Conservation (phyloP, 192 early-diverging fungal genomes). For the Entomortierella chlamydospora region DNA sequence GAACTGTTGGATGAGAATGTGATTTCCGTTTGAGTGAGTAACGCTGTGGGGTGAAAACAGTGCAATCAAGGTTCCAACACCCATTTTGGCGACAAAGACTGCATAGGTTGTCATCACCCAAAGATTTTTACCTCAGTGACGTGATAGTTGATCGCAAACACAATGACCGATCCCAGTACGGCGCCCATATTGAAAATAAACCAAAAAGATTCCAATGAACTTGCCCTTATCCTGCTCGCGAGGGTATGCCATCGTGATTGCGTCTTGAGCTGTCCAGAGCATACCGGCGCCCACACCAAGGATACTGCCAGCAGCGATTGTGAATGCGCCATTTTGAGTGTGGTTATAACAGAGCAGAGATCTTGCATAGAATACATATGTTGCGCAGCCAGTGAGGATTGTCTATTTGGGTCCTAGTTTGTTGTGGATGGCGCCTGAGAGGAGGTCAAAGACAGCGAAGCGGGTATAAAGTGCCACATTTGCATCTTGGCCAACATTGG, state of each 20-base stretch:
- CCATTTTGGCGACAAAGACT: slow-evolving; percentile 77
- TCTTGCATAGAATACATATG: slow-evolving; percentile 82
- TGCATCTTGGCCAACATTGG: slow-evolving; percentile 16
- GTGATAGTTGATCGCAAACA: slow-evolving; percentile 67
- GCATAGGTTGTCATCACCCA: slow-evolving; percentile 74
- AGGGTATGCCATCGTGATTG: slow-evolving; percentile 81
- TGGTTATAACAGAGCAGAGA: slow-evolving; percentile 74
- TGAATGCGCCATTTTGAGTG: slow-evolving; percentile 61
- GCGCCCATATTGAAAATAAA: slow-evolving; percentile 85
- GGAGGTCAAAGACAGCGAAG: slow-evolving; percentile 78
- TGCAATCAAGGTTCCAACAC: slow-evolving; percentile 65
- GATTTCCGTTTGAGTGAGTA: slow-evolving; percentile 72
- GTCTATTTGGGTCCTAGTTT: slow-evolving; percentile 75
- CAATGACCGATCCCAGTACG: slow-evolving; percentile 78
- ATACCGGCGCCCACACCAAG: slow-evolving; percentile 82
- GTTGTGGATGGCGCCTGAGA: slow-evolving; percentile 37
- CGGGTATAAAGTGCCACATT: slow-evolving; percentile 38
- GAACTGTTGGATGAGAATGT: slow-evolving; percentile 72
- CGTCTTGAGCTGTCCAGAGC: slow-evolving; percentile 75
- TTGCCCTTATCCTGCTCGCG: slow-evolving; percentile 65
- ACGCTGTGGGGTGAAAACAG: slow-evolving; percentile 66
- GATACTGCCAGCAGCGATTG: slow-evolving; percentile 77
- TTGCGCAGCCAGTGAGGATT: slow-evolving; percentile 71
- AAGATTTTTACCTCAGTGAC: slow-evolving; percentile 4
- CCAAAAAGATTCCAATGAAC: slow-evolving; percentile 87